phyloP scores from a whole-genome alignment of 1,139 yeast genomes.

The Yamadazyma atmosphaerica region DNA sequence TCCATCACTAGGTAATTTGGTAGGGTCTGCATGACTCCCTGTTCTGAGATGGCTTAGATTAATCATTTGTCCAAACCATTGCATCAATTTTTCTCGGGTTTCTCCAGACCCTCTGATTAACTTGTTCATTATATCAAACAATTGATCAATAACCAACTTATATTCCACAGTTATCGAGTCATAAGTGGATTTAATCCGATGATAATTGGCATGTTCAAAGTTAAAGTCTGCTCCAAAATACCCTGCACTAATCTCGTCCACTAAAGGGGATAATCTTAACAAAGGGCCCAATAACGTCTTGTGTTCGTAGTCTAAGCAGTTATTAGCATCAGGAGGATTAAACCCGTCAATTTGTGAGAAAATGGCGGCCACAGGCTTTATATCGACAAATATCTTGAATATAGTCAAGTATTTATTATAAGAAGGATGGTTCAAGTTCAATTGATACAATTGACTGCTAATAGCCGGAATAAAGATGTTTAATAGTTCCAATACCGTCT shows the following conservation, averaged over 20 bases:
- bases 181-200: slow-evolving; percentile 47
- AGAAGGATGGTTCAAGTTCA: slow-evolving; percentile 43
- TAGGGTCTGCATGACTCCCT: slow-evolving; percentile 78
- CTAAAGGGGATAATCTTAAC: slow-evolving; percentile 72
- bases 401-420: slow-evolving; percentile 54
- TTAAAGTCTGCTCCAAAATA: slow-evolving; percentile 45
- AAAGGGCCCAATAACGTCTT: slow-evolving; percentile 76
- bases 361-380: slow-evolving; percentile 61
- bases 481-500: slow-evolving; percentile 58
- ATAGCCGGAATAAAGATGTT: slow-evolving; percentile 55
- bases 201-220: slow-evolving; percentile 35
- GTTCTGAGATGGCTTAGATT: slow-evolving; percentile 83
- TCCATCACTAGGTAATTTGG: slow-evolving; percentile 72
- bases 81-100: slow-evolving; percentile 62
- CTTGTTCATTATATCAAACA: slow-evolving; percentile 69
- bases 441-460: slow-evolving; percentile 26
- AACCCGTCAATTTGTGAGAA: slow-evolving; percentile 62
- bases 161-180: slow-evolving; percentile 63
- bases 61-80: slow-evolving; percentile 69
- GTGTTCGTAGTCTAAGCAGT: slow-evolving; percentile 55
- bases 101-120: slow-evolving; percentile 73
- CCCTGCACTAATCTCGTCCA: slow-evolving; percentile 43
- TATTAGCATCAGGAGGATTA: slow-evolving; percentile 39
- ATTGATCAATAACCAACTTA: slow-evolving; percentile 53
- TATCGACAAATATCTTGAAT: slow-evolving; percentile 58